Evolutionary conservation across 768 basidiomycete species (phyloP).

Genomic region (Tremella mesenterica): DNA sequence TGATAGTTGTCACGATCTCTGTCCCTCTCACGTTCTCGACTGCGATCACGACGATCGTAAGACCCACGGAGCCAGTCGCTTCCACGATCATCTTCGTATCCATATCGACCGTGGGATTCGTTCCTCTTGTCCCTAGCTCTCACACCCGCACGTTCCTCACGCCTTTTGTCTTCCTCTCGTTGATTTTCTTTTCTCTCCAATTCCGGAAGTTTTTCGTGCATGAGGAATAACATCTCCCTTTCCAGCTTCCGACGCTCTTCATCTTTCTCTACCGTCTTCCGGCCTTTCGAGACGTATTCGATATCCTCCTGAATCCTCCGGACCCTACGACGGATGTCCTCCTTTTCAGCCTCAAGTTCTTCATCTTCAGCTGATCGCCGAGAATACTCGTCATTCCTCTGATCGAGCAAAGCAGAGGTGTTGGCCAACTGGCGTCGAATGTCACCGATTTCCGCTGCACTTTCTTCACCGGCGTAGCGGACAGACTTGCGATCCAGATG

Average conservation of each 20-base stretch:
- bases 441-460: constrained; percentile 63
- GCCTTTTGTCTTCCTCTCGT: constrained; percentile 63
- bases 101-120: constrained; percentile 53
- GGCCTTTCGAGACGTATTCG: constrained; percentile 71
- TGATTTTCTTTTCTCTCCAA: constrained; percentile 76
- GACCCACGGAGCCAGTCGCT: constrained; percentile 24
- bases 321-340: constrained; percentile 74
- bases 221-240: constrained; percentile 69
- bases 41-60: constrained; percentile 44
- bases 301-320: constrained; percentile 82
- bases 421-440: constrained; percentile 74
- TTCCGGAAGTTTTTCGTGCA: constrained; percentile 86
- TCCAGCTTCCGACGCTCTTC: constrained; percentile 80
- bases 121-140: constrained; percentile 77
- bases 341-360: constrained; percentile 78
- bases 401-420: constrained; percentile 72
- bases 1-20: constrained; percentile 44
- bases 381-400: constrained; percentile 57
- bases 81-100: constrained; percentile 23
- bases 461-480: constrained; percentile 59
- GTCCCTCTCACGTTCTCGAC: constrained; percentile 47
- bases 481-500: constrained; percentile 80
- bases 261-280: constrained; percentile 63
- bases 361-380: constrained; percentile 70
- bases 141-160: constrained; percentile 68